phyloP scores from a whole-genome alignment of 1,284 basidiomycete genomes.

The Microbotryum scabiosae region DNA sequence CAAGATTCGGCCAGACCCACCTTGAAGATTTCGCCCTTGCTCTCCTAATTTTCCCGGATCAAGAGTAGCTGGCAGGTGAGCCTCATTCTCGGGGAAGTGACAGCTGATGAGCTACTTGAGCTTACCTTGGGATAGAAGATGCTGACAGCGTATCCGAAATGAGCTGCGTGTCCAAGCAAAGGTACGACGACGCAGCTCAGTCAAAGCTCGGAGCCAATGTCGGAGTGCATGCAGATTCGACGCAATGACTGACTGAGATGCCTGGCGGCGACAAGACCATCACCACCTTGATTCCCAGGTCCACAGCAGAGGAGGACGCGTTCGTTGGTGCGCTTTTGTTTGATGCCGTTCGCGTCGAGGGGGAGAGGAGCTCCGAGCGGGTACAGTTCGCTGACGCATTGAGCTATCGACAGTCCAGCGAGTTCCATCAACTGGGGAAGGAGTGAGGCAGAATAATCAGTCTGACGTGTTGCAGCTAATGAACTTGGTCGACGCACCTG shows the following conservation, averaged over 20 bases:
- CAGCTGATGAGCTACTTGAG: background rate
- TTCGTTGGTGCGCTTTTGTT: slow-evolving; percentile 27
- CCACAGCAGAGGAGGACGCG: slow-evolving; percentile 84
- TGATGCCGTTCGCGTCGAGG: slow-evolving; percentile 25
- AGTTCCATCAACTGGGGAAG: slow-evolving; percentile 81
- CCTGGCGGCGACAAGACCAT: slow-evolving; percentile 90
- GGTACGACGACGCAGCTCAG: background rate
- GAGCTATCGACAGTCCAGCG: slow-evolving; percentile 92
- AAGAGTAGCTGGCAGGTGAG: background rate
- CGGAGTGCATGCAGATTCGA: background rate
- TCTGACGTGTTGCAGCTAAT: too few relatives aligned
- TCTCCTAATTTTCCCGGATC: slow-evolving; percentile 49
- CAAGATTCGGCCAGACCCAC: slow-evolving; percentile 39
- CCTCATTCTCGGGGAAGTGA: background rate
- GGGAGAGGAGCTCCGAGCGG: slow-evolving; percentile 36
- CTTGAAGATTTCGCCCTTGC: slow-evolving; percentile 79
- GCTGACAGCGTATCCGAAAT: slow-evolving; percentile 77
- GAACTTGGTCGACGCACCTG: too few relatives aligned
- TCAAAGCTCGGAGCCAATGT: background rate
- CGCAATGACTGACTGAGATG: slow-evolving; percentile 60
- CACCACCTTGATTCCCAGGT: slow-evolving; percentile 91
- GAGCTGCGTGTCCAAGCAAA: slow-evolving; percentile 47
- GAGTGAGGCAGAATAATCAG: background rate
- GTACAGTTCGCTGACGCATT: slow-evolving; percentile 71
- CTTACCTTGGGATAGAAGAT: slow-evolving; percentile 85